A percentile compares a stretch with the other conserved stretches of the same genome.
These are phyloP conservation scores for Xylaria sp. DNA, from an alignment of 2,329 filamentous ascomycete species.

Conservation along the genomic window DNA sequence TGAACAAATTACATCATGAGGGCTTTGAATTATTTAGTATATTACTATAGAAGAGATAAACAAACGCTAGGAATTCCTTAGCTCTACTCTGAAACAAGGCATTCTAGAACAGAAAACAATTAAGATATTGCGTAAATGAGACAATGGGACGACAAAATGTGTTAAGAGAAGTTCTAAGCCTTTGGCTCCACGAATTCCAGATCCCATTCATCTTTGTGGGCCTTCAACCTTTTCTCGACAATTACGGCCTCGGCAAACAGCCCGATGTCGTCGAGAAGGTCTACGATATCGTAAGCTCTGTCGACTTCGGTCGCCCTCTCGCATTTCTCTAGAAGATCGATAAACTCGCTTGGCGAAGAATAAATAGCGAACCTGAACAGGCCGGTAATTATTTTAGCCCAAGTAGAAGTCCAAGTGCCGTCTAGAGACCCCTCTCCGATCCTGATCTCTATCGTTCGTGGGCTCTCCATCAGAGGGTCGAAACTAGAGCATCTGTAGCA, in stretches of 20 bases:
- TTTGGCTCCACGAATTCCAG: slow-evolving; percentile 15
- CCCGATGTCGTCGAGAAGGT: slow-evolving; percentile 42
- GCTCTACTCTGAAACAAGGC: background rate
- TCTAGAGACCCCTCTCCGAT: slow-evolving; percentile 34
- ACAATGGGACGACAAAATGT: background rate
- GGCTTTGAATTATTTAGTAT: background rate
- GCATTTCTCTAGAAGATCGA: slow-evolving; percentile 37
- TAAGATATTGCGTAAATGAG: background rate
- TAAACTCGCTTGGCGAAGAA: slow-evolving; percentile 30
- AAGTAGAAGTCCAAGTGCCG: slow-evolving; percentile 35
- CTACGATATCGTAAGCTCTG: slow-evolving; percentile 46
- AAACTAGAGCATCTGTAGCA: background rate
- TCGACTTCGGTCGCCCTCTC: slow-evolving; percentile 57
- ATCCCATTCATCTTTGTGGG: slow-evolving; percentile 19
- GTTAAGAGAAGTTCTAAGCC: background rate
- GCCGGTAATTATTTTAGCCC: slow-evolving; percentile 41
- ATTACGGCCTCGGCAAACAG: slow-evolving; percentile 39
- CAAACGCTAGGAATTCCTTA: background rate
- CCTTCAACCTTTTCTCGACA: slow-evolving; percentile 32
- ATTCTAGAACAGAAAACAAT: background rate
- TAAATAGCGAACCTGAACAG: slow-evolving; percentile 41
- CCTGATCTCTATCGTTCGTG: slow-evolving; percentile 42
- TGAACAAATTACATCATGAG: no score
- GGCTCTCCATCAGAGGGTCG: rapidly evolving
- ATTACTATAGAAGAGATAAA: background rate